Evolutionary conservation across 352 stramenopile genomes (phyloP), one percentile per base, ranked within the genome.

Genomic region (Elongisporangium undulatum): DNA sequence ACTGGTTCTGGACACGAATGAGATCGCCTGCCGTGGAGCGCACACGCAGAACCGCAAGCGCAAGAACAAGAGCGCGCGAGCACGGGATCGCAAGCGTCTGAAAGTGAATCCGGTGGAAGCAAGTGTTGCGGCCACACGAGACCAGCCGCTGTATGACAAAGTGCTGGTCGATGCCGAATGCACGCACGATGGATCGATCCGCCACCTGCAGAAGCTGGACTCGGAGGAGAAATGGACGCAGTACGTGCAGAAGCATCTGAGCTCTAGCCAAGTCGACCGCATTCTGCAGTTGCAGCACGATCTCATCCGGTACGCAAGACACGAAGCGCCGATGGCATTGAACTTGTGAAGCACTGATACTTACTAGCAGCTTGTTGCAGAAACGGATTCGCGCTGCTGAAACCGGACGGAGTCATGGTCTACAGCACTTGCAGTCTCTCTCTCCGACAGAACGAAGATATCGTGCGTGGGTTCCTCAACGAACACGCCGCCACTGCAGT

Each of bases 81-180:
- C 74, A 9, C 68, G 84, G 48, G 69, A 81, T 38, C 66, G 68
- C 19, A 93, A 90, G 63, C 67, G 62, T 10, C 69, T 65, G 17
- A 80, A 76, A 51, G 41, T 76, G 24, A n/a, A 70, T 39, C 19
- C 64, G 16, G 26, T 63, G 34, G n/a, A 23, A 17, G 60, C 60
- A 9, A n/a, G n/a, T n/a, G n/a, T 12, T 45, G 34, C 9, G 7
- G 12, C 34, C 34, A 45, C 34, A 45, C 34, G 34, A 17, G 9
- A 17, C 34, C 34, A 45, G 34, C 48, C 61, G 41, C 62, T 87
- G 41, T 98, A 97, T 72, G 93, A 99, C 68, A 89, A 93, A 58
- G 92, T 99, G 12, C 76, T 99, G 26, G 92, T 99, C 4, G 96
- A 99, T 79, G 96, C 94, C 24, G 94, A 98, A 71, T 99, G 96